Base-by-base conservation (phyloP, 192 early-diverging fungal genomes). In the Entomortierella lignicola region DNA sequence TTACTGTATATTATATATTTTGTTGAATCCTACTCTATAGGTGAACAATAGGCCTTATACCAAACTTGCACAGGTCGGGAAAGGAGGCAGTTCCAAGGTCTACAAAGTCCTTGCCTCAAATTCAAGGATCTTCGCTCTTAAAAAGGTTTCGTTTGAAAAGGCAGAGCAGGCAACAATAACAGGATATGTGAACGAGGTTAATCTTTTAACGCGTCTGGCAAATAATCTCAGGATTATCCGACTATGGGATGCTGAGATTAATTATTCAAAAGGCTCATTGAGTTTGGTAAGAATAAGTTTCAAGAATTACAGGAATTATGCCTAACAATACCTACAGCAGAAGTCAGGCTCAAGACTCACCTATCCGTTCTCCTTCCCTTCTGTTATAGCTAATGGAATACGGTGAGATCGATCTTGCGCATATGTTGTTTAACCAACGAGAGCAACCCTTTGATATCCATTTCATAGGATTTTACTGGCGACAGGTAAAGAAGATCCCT, bases 31-130 rank as follows among this genome's bases (percentile, higher is more conserved):
- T 47, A 20, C 44, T 2, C 20, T 57, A 71, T 25, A 59, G 69
- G 65, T 79, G 29, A 79, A 79, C 43, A 60, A 63, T 31, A 32
- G 75, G 30, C 62, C 67, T 7, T 79, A 69, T 39, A 70, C 67
- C 6, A 37, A 41, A 13, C 34, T 79, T 12, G 31, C 50, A 0
- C 67, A 86, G 21, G 89, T 96, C 11, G 97, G 96, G 1, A 85
- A 89, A 13, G 97, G 97, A 23, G 97, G 95, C 34, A 93, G 89
- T 48, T 92, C 91, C 60, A 97, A 93, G 82, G 97, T 99, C 12
- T 97, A 90, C 85, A 96, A 92, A 67, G 94, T 95, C 5, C 84
- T 94, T 74, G 82, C 90, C 23, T 65, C 77, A 17, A 87, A 88
- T 61, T 75, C 84, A 51, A 83, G 89, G 62, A 85, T 94, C 13